Conservation (phyloP, 2,329 filamentous ascomycete species). For the Xylariaceae sp. region DNA sequence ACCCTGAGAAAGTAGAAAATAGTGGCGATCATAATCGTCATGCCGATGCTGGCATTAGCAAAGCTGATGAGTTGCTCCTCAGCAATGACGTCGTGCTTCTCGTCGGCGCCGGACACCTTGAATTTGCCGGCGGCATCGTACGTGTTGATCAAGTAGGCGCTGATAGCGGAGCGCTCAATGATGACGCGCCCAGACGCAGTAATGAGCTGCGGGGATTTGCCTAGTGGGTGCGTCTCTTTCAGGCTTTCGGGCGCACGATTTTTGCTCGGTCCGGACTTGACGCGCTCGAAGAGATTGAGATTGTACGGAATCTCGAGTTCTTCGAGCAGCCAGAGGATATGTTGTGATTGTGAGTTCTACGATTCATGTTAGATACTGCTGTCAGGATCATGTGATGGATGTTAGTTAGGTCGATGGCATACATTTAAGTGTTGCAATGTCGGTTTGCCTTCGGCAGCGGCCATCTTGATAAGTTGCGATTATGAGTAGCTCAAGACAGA, state of each 20-base stretch:
- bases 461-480: constrained; percentile 5
- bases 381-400: neutral
- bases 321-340: constrained; percentile 22
- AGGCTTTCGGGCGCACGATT: constrained; percentile 18
- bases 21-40: constrained; percentile 9
- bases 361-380: neutral
- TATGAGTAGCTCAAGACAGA: no score
- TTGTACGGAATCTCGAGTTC: constrained; percentile 23
- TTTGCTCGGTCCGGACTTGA: constrained; percentile 1
- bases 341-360: constrained; percentile 22
- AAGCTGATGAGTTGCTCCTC: constrained; percentile 21
- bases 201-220: constrained; percentile 22
- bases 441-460: constrained; percentile 9
- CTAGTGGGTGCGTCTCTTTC: constrained; percentile 21
- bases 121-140: constrained; percentile 20
- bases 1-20: constrained; percentile 9
- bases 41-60: constrained; percentile 12
- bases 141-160: constrained; percentile 21
- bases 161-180: constrained; percentile 21
- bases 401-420: neutral
- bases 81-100: constrained; percentile 14
- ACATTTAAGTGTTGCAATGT: constrained; percentile 16
- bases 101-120: constrained; percentile 12
- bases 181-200: constrained; percentile 16
- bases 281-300: constrained; percentile 16